Evolutionary conservation across 495 filamentous ascomycete species (phyloP).

Genomic region (Penicillium crystallinum): DNA sequence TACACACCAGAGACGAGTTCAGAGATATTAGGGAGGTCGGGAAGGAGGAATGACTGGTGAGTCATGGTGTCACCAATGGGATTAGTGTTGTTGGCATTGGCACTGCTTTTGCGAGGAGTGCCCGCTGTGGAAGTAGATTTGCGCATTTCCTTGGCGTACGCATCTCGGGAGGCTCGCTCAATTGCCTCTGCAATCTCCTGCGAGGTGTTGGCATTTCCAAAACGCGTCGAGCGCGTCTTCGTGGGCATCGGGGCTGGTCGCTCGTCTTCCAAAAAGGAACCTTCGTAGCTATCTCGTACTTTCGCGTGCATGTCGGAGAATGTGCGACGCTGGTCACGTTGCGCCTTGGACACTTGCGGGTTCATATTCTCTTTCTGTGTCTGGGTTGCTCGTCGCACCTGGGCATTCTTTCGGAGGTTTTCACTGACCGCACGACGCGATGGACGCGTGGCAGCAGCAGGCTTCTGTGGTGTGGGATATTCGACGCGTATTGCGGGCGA

Average conservation of each 20-base stretch:
- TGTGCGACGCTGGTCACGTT: slow-evolving; percentile 37
- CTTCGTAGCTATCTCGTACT: slow-evolving; percentile 51
- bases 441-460: slow-evolving; percentile 14
- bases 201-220: slow-evolving; percentile 42
- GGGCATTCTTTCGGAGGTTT: slow-evolving; percentile 42
- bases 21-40: slow-evolving; percentile 64
- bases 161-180: slow-evolving; percentile 40
- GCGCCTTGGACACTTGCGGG: slow-evolving; percentile 32
- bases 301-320: slow-evolving; percentile 53
- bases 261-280: slow-evolving; percentile 47
- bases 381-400: slow-evolving; percentile 39
- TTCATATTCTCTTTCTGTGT: slow-evolving; percentile 44
- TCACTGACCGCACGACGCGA: slow-evolving; percentile 33
- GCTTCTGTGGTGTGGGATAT: slow-evolving; percentile 43
- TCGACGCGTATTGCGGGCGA: slow-evolving; percentile 44
- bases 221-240: slow-evolving; percentile 53
- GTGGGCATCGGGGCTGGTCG: slow-evolving; percentile 43
- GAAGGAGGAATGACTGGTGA: slow-evolving; percentile 60
- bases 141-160: slow-evolving; percentile 34
- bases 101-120: slow-evolving; percentile 20
- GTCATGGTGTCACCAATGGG: slow-evolving; percentile 36
- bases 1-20: slow-evolving; percentile 67
- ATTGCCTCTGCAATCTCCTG: slow-evolving; percentile 42
- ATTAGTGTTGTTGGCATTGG: slow-evolving; percentile 21
- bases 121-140: slow-evolving; percentile 12